Percentiles rank a stretch among this genome's conserved stretches.
Conservation (phyloP, 148 eudicot genomes). For the Silene uniflora region DNA sequence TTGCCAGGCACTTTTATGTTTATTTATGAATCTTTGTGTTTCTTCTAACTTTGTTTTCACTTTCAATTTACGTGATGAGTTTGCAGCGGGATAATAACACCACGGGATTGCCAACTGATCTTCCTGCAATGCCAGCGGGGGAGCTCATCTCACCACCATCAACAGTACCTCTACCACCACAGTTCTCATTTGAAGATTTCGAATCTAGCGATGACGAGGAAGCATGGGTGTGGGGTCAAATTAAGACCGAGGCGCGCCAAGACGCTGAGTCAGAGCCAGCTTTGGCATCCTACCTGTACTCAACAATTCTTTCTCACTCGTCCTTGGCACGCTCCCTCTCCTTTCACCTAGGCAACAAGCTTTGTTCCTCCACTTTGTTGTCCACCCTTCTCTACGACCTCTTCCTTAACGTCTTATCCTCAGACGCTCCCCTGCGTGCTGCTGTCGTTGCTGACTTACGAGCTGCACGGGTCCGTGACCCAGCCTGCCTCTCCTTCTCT, state of each 20-base stretch:
- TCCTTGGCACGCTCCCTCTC: conserved; percentile 69
- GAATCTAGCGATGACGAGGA: conserved; percentile 38
- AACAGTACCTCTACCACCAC: conserved; percentile 13
- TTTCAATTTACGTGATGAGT: neutral
- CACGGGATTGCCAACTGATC: conserved; percentile 8
- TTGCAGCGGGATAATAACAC: conserved; percentile 15
- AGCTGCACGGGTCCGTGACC: conserved; percentile 73
- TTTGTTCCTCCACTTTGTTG: conserved; percentile 73
- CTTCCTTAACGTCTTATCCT: conserved; percentile 55
- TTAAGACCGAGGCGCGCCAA: conserved; percentile 72
- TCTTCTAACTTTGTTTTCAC: neutral
- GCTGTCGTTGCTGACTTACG: conserved; percentile 84
- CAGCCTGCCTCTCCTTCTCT: conserved; percentile 74
- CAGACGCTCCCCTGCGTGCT: conserved; percentile 43
- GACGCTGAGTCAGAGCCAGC: conserved; percentile 88
- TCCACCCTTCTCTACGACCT: conserved; percentile 81
- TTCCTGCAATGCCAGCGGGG: conserved; percentile 24
- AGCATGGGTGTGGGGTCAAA: conserved; percentile 62
- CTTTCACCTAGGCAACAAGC: conserved; percentile 79
- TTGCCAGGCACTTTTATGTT: too few relatives aligned
- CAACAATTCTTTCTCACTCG: conserved; percentile 74
- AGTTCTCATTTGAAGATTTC: neutral
- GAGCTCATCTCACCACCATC: conserved; percentile 18
- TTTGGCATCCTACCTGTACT: conserved; percentile 71
- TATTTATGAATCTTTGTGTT: neutral